phyloP scores from a whole-genome alignment of 306 rosid genomes.

The Cucurbita moschata region DNA sequence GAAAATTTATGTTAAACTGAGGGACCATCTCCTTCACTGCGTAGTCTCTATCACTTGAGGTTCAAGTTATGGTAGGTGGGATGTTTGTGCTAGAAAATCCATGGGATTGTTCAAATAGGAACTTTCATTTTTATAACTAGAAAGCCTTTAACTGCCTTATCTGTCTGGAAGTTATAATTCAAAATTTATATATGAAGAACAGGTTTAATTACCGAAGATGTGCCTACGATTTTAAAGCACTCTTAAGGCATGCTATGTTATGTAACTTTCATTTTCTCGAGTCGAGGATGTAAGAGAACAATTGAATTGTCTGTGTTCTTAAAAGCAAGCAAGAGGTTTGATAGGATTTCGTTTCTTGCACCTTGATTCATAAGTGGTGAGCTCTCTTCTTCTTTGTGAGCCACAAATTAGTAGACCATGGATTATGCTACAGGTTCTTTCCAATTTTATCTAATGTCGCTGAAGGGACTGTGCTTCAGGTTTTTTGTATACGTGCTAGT shows the following conservation, averaged over 20 bases:
- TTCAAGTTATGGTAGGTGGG: neutral
- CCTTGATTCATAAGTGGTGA: neutral
- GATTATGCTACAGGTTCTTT: neutral
- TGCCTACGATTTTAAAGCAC: neutral
- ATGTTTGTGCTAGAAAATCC: constrained; percentile 2
- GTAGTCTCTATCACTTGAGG: neutral
- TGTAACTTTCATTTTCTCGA: neutral
- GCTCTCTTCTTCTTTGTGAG: neutral
- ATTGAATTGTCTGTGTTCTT: neutral
- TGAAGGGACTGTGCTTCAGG: neutral
- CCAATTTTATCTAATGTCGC: no score
- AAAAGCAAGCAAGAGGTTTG: neutral
- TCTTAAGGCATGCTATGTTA: neutral
- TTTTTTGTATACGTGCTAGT: neutral
- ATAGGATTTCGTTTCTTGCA: neutral
- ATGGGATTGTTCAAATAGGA: neutral
- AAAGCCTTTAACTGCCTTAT: neutral
- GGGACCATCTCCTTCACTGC: neutral
- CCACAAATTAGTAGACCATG: neutral
- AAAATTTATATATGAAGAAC: neutral
- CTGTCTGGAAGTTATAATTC: neutral
- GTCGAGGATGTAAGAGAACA: neutral
- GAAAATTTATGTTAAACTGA: neutral
- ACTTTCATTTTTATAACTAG: neutral
- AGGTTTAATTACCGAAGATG: neutral